Base-by-base conservation (phyloP, 441 rosid species). In the Gossypium lobatum region DNA sequence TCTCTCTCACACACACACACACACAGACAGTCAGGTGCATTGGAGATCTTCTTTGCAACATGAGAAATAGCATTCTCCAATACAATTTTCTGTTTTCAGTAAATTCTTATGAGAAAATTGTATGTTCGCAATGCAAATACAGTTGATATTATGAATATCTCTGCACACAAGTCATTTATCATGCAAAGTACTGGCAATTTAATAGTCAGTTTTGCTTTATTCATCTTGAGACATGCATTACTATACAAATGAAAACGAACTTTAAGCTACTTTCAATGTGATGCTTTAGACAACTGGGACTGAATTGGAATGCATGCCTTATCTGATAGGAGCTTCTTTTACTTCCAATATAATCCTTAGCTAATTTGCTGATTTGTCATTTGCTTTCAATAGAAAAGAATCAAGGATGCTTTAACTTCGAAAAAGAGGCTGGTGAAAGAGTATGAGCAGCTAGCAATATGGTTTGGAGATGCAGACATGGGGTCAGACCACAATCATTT, bases 361-460 rank as follows among this genome's bases (percentile, higher is more conserved):
- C 72, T 68, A 18, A 70, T 54, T 70, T 70, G 20, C 42, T 59
- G 3, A 14, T 21, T 55, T 71, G 2, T 7, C 28, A 45, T 31
- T 46, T 14, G 18, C 60, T 55, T 28, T 55, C 42, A 78, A 70
- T 82, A 91, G 95, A 83, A 85, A 83, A 89, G 75, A 81, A 79
- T 93, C 74, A 73, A 82, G 79, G 93, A 88, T 69, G 91, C 89
- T 13, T 88, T 91, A 67, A 70, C 82, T 73, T 75, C 92, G 0
- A 88, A 81, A 74, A 84, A 72, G 82, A 83, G 85, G 82, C 48
- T 84, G 72, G 83, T 77, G 59, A 86, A 88, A 85, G 98, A 93
- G 73, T 93, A 93, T 46, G 87, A 88, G 79, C 93, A 81, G 73
- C 88, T 91, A 39, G 85, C 90, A 37, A 85, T 93, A 75, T 87